Evolutionary conservation across 83 land plant genomes (phyloP).

Genomic region (Picea engelmannii): DNA sequence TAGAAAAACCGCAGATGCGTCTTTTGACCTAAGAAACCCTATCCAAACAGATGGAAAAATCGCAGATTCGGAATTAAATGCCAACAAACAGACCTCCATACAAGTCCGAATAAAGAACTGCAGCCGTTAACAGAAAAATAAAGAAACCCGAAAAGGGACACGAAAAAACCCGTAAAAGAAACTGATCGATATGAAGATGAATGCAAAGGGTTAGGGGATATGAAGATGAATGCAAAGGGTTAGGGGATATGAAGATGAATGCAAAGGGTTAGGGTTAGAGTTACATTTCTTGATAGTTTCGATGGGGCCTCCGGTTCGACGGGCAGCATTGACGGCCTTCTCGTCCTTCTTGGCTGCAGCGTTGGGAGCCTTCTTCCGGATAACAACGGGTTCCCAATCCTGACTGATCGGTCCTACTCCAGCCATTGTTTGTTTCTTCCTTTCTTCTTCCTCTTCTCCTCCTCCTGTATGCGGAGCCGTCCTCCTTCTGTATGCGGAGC

Average conservation of each 20-base stretch:
- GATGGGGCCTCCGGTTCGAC: constrained; percentile 85
- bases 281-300: constrained; percentile 82
- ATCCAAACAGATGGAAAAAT: too few species aligned
- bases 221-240: too few species aligned
- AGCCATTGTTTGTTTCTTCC: constrained; percentile 27
- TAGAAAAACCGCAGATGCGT: too few species aligned
- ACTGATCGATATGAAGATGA: too few species aligned
- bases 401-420: constrained; percentile 70
- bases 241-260: too few species aligned
- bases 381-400: constrained; percentile 98
- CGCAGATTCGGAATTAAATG: background rate
- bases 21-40: too few species aligned
- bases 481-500: too few species aligned
- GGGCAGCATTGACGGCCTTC: constrained; percentile 96
- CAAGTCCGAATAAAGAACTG: background rate
- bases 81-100: background rate
- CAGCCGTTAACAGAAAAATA: background rate
- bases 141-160: background rate
- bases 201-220: too few species aligned
- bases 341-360: constrained; percentile 94
- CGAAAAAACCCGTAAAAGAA: too few species aligned
- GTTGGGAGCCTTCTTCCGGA: constrained; percentile 89
- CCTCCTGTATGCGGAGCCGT: too few species aligned
- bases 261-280: too few species aligned
- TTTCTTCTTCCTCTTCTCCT: too few species aligned